Conservation (phyloP, 108 stramenopile species). For the Aurantiochytrium sp. region DNA sequence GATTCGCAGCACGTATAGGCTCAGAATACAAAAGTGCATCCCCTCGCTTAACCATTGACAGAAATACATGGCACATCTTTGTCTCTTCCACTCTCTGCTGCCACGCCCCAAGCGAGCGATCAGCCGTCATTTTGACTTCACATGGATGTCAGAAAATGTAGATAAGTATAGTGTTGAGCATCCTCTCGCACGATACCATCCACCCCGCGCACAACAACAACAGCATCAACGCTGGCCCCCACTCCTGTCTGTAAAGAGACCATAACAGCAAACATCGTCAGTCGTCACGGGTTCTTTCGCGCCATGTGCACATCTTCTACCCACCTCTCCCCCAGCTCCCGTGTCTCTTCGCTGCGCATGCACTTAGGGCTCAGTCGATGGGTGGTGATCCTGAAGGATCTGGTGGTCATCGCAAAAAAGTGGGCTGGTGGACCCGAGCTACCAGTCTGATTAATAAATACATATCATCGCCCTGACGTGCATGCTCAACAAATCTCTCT, state of each 20-base stretch:
- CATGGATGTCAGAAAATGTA: not conserved
- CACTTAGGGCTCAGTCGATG: not conserved
- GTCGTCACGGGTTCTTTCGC: no score
- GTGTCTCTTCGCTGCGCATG: no score
- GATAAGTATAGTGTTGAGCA: not conserved
- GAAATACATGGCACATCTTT: no score
- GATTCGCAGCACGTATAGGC: not conserved
- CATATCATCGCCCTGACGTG: not conserved
- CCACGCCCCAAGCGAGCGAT: not conserved
- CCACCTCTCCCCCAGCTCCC: no score
- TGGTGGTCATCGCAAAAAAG: not conserved
- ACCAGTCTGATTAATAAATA: not conserved
- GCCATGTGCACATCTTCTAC: no score
- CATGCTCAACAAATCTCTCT: not conserved
- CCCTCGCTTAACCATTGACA: not conserved
- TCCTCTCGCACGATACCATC: not conserved
- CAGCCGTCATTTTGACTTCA: not conserved
- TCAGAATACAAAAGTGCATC: not conserved
- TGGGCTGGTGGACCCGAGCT: conserved; percentile 8
- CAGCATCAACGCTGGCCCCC: not conserved
- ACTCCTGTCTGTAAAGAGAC: not conserved
- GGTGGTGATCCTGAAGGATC: not conserved
- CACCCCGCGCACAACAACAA: not conserved
- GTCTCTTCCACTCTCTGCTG: no score
- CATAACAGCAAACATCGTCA: no score